phyloP scores from a whole-genome alignment of 495 filamentous ascomycete species.

The Hapsidospora chrysogenum region DNA sequence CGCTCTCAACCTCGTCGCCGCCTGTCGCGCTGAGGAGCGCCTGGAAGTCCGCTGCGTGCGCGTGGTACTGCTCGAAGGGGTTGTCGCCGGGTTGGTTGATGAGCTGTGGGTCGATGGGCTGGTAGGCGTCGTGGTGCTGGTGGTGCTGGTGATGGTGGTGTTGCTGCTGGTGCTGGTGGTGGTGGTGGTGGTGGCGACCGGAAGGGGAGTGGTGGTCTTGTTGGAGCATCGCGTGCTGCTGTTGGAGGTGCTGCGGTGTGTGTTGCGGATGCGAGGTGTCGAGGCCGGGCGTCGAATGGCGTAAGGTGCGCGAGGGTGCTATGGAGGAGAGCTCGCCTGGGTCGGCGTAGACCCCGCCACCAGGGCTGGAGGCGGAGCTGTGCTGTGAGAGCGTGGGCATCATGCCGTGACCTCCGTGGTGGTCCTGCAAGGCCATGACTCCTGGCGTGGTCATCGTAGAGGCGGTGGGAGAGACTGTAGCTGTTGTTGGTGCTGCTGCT shows the following conservation, averaged over 20 bases:
- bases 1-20: slow-evolving; percentile 6
- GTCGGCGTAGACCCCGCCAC: slow-evolving; percentile 12
- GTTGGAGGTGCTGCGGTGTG: slow-evolving; percentile 1
- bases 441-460: slow-evolving; percentile 3
- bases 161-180: slow-evolving; percentile 1
- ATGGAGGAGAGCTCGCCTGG: slow-evolving; percentile 17
- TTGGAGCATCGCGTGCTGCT: slow-evolving; percentile 4
- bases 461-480: too few relatives aligned
- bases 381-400: slow-evolving; percentile 10
- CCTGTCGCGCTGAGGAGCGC: slow-evolving; percentile 21
- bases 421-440: slow-evolving; percentile 13
- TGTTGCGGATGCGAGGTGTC: background rate
- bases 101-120: slow-evolving; percentile 34
- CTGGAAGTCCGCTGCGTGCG: slow-evolving; percentile 15
- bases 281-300: background rate
- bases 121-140: slow-evolving; percentile 19
- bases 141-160: slow-evolving; percentile 11
- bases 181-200: slow-evolving; percentile 13
- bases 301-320: slow-evolving; percentile 4
- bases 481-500: too few relatives aligned
- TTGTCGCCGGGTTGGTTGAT: slow-evolving; percentile 20
- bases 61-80: slow-evolving; percentile 4
- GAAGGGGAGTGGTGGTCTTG: slow-evolving; percentile 9
- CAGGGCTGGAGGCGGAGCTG: slow-evolving; percentile 9
- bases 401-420: slow-evolving; percentile 9